Evolutionary conservation across 2,329 filamentous ascomycete genomes (phyloP), one percentile per base, ranked within the genome.

Genomic region (Fusarium algeriense): DNA sequence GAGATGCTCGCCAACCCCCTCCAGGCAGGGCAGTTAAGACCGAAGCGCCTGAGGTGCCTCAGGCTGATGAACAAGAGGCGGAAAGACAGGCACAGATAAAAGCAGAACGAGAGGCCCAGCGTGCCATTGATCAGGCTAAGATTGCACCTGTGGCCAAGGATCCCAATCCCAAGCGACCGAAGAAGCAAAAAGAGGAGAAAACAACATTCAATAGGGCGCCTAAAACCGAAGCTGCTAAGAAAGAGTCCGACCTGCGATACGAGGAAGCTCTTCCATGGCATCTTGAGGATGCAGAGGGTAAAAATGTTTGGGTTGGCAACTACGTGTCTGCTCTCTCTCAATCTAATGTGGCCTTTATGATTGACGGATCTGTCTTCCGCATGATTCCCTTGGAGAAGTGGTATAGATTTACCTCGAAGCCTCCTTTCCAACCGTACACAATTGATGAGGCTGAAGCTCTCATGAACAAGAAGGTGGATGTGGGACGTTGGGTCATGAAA

Each of bases 221-320:
- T 62, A 87, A 88, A 59, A 87, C 88, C 9, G 94, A 95, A 77
- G 94, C 95, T 77, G 95, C 83, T 84, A 96, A 88, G 86, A 97
- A 87, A 84, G 87, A 90, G 63, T 85, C 86, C 0, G 88, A 89
- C 61, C 90, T 89, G 82, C 92, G 95, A 70, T 99, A 98, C 73
- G 96, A 98, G 79, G 96, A 99, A 80, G 94, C 95, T 7, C 85
- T 98, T 53, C 96, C 96, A 9, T 99, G 96, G 96, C 95, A 98
- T 79, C 82, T 99, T 38, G 96, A 99, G 79, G 96, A 99, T 80
- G 97, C 95, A 43, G 95, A 99, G 77, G 94, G 94, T 71, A 97
- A 95, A 80, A 95, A 97, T 75, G 92, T 93, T 5, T 98, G 95
- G 94, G 91, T 96, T 37, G 96, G 95, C 46, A 92, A 91, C 61